These are phyloP conservation scores for Euptelea pleiosperma DNA, from an alignment of 164 flowering plant genomes.

Conservation along the genomic window DNA sequence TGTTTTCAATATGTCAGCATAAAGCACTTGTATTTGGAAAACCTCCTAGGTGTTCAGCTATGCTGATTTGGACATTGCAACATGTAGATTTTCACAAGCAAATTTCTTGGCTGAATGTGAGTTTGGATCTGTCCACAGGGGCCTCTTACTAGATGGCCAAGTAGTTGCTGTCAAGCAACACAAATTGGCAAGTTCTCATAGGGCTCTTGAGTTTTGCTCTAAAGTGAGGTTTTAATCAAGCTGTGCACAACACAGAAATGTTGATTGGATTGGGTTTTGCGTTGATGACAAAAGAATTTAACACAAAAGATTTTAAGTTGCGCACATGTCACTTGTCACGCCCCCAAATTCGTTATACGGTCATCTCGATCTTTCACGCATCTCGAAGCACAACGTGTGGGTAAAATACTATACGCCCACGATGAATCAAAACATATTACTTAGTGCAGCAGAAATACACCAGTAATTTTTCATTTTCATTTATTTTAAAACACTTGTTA, in stretches of 20 bases:
- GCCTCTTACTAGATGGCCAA: constrained; percentile 73
- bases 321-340: no score
- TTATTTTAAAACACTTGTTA: no score
- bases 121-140: constrained; percentile 89
- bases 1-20: constrained; percentile 85
- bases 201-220: constrained; percentile 85
- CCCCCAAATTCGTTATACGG: no score
- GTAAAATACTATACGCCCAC: no score
- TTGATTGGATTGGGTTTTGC: constrained; percentile 87
- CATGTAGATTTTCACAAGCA: constrained; percentile 65
- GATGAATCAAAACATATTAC: no score
- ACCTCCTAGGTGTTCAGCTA: constrained; percentile 81
- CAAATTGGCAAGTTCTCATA: constrained; percentile 87
- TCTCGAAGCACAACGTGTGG: no score
- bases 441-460: no score
- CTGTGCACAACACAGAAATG: constrained; percentile 98
- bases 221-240: constrained; percentile 93
- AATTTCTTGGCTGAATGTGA: constrained; percentile 98
- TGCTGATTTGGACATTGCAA: constrained; percentile 77
- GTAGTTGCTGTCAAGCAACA: constrained; percentile 92
- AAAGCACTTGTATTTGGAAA: constrained; percentile 78
- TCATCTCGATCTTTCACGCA: no score
- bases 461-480: no score
- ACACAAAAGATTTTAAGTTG: no score
- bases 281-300: constrained; percentile 72